Evolutionary conservation across 2,329 filamentous ascomycete species (phyloP).

Genomic region (Rachicladosporium sp.): DNA sequence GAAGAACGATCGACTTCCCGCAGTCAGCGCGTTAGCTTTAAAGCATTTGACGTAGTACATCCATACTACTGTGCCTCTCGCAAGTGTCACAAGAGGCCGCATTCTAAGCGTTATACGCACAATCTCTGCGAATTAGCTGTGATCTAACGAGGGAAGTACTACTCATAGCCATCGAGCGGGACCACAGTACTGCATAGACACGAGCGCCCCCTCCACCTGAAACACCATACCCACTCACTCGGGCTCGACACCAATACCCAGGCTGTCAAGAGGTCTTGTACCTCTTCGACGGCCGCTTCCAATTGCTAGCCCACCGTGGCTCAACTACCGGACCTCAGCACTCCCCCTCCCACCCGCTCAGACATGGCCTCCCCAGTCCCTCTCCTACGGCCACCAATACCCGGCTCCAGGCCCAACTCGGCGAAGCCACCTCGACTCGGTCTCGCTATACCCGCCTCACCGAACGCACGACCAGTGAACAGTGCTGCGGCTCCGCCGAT

Average conservation of each 20-base stretch:
- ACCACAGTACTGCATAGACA: too few relatives aligned
- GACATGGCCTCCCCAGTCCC: constrained; percentile 67
- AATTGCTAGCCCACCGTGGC: constrained; percentile 22
- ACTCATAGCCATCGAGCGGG: too few relatives aligned
- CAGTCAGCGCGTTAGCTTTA: too few relatives aligned
- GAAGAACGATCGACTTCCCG: too few relatives aligned
- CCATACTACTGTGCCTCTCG: too few relatives aligned
- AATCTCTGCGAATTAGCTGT: too few relatives aligned
- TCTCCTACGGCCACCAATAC: constrained; percentile 71
- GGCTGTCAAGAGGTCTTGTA: constrained; percentile 20
- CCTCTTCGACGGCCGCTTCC: constrained; percentile 18
- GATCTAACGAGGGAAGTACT: too few relatives aligned
- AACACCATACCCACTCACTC: too few relatives aligned
- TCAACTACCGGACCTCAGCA: constrained; percentile 5
- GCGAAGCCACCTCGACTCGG: constrained; percentile 57
- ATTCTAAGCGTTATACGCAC: too few relatives aligned
- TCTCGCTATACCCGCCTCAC: constrained; percentile 79
- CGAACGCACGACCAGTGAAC: constrained; percentile 63
- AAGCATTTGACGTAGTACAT: too few relatives aligned
- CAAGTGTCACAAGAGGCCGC: too few relatives aligned
- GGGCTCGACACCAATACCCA: neutral
- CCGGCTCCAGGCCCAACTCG: constrained; percentile 45
- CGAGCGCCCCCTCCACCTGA: too few relatives aligned
- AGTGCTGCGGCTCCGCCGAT: constrained; percentile 24
- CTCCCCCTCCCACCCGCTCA: constrained; percentile 16